Evolutionary conservation across 2,329 filamentous ascomycete genomes (phyloP).

Genomic region (Aspergillus eucalypticola): DNA sequence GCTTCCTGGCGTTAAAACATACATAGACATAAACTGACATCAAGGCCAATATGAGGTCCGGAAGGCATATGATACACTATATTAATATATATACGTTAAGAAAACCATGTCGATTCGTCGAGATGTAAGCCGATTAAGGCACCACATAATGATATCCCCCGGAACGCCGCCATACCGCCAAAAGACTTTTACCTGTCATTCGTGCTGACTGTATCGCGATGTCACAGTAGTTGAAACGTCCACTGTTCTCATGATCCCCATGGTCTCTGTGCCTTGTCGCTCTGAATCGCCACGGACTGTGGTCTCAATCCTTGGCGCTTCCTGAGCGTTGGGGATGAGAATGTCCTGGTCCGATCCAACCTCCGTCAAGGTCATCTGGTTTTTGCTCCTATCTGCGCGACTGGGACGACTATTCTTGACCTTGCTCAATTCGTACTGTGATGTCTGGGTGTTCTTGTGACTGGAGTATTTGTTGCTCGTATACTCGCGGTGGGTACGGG

Average conservation of each 20-base stretch:
- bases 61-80: background rate
- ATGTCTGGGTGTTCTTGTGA: constrained; percentile 6
- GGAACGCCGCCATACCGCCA: background rate
- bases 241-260: constrained; percentile 33
- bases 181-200: background rate
- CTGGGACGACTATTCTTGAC: constrained; percentile 17
- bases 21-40: background rate
- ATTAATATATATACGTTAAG: background rate
- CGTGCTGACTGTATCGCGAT: background rate
- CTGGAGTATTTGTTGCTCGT: constrained; percentile 20
- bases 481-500: constrained; percentile 35
- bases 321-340: constrained; percentile 28
- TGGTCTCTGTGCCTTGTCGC: background rate
- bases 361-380: constrained; percentile 20
- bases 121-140: background rate
- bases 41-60: background rate
- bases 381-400: constrained; percentile 19
- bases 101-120: background rate
- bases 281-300: constrained; percentile 21
- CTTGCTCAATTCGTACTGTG: constrained; percentile 25
- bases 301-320: constrained; percentile 31
- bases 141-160: background rate
- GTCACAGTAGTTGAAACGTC: constrained; percentile 28
- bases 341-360: constrained; percentile 28
- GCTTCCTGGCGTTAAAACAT: too few relatives aligned